These are phyloP conservation scores for Trametes gibbosa DNA, from an alignment of 768 basidiomycete species.

Conservation along the genomic window DNA sequence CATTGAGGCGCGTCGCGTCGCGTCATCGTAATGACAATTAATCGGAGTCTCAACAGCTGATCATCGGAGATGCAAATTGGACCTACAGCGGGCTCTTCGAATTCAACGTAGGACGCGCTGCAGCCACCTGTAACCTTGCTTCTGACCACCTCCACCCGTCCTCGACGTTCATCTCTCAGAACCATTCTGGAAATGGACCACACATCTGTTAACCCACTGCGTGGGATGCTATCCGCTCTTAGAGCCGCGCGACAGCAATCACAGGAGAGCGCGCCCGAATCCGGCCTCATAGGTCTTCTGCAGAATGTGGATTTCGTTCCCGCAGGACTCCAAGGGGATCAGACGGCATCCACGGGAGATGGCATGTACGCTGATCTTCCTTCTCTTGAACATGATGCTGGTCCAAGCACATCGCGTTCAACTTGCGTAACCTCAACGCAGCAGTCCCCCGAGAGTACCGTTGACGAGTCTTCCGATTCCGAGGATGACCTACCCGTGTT, in stretches of 20 bases:
- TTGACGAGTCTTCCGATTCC: background rate
- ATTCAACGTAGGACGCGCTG: too few relatives aligned
- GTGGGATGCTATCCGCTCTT: background rate
- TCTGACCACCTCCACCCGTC: background rate
- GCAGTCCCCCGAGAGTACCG: background rate
- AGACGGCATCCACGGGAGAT: background rate
- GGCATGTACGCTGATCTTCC: constrained; percentile 7
- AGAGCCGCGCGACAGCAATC: background rate
- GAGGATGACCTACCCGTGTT: constrained; percentile 10
- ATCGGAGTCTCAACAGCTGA: background rate
- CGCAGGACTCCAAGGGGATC: background rate
- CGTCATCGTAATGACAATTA: background rate
- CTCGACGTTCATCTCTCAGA: background rate
- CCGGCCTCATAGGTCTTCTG: background rate
- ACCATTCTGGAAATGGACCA: background rate
- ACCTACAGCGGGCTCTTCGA: too few relatives aligned
- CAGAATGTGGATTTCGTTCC: background rate
- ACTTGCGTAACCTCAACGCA: background rate
- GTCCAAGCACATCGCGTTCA: background rate
- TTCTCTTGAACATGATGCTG: constrained; percentile 7
- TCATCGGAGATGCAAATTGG: background rate
- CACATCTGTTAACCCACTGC: background rate
- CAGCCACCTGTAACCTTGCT: too few relatives aligned
- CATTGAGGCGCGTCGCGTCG: background rate
- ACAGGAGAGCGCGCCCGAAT: background rate